Evolutionary conservation across 2,329 filamentous ascomycete species (phyloP).

Genomic region (Dactylonectria macrodidyma): DNA sequence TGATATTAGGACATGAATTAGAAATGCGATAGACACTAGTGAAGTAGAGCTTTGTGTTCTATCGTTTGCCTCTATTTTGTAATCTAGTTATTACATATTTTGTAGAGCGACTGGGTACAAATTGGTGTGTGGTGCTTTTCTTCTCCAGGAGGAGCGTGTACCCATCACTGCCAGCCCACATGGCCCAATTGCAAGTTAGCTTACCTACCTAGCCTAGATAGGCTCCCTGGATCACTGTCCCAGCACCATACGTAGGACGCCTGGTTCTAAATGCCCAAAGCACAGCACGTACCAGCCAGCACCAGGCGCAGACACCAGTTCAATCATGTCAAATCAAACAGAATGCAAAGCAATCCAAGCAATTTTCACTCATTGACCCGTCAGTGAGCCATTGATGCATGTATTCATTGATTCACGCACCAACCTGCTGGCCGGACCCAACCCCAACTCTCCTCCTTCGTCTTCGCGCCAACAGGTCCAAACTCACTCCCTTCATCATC

Average conservation of each 20-base stretch:
- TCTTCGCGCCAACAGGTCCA: slow-evolving; percentile 14
- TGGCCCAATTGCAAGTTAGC: slow-evolving; percentile 17
- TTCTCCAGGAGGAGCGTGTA: slow-evolving; percentile 12
- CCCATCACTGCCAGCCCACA: slow-evolving; percentile 23
- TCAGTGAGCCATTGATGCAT: slow-evolving; percentile 21
- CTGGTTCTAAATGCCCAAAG: slow-evolving; percentile 28
- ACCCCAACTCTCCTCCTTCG: slow-evolving; percentile 10
- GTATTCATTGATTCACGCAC: slow-evolving; percentile 20
- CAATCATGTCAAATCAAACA: slow-evolving; percentile 15
- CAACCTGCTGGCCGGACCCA: slow-evolving; percentile 9
- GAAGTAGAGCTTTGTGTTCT: too few species aligned
- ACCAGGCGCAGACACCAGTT: slow-evolving; percentile 8
- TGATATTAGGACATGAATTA: too few species aligned
- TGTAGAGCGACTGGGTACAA: too few species aligned
- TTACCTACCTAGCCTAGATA: slow-evolving; percentile 14
- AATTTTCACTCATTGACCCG: slow-evolving; percentile 5
- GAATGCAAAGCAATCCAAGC: slow-evolving; percentile 14
- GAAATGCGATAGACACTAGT: too few species aligned
- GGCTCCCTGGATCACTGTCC: slow-evolving; percentile 7
- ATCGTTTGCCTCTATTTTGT: too few species aligned
- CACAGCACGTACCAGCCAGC: slow-evolving; percentile 7
- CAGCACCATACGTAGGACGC: slow-evolving; percentile 15
- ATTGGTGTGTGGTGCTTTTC: too few species aligned
- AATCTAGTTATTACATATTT: too few species aligned
- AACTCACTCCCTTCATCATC: slow-evolving; percentile 15